Base-by-base conservation (phyloP, 2,329 filamentous ascomycete genomes). In the Aureobasidium uvarum region DNA sequence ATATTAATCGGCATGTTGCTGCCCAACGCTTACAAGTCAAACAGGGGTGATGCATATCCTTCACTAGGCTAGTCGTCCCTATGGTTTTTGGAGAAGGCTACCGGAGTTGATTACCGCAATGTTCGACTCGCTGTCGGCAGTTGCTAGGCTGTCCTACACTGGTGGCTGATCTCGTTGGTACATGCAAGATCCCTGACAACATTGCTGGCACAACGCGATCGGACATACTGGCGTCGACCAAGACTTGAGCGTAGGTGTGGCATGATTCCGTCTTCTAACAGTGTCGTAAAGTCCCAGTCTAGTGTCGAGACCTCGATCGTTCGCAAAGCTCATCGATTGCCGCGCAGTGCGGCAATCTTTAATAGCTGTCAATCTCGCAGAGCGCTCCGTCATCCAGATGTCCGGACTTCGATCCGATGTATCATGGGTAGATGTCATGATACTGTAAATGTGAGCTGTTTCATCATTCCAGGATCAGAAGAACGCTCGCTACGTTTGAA, bases 1-100 rank as follows among this genome's bases (percentile, higher is more conserved):
- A 55, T 25, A 41, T 39, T 41, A 28, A 6, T 28, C 52, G 20
- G 41, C 20, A 55, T 28, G 36, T 58, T 58, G 54, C 8, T 58
- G 54, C 54, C 54, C 54, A 28, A 58, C 52, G 54, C 54, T 58
- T 58, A 20, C 25, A 31, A 58, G 39, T 45, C 54, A 58, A 33
- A 58, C 54, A 28, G 10, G 54, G 39, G 11, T 58, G 38, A 14
- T 58, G 54, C 54, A 58, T 23, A 45, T 58, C 14, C 25, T 23
- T 7, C 28, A 55, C 36, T 25, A n/a, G 20, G 52, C 36, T 41
- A 41, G 52, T 25, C 36, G 52, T 23, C 20, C 18, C 20, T 1
- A n/a, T 55, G 20, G 14, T 18, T 8, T 5, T 38, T 23, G 6
- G 28, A 36, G 33, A 16, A 38, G 10, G 1, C 18, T 33, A 11